Evolutionary conservation across 371 early-diverging fungal species (phyloP), one percentile per base, ranked within the genome.

Genomic region (Lichtheimia corymbifera): DNA sequence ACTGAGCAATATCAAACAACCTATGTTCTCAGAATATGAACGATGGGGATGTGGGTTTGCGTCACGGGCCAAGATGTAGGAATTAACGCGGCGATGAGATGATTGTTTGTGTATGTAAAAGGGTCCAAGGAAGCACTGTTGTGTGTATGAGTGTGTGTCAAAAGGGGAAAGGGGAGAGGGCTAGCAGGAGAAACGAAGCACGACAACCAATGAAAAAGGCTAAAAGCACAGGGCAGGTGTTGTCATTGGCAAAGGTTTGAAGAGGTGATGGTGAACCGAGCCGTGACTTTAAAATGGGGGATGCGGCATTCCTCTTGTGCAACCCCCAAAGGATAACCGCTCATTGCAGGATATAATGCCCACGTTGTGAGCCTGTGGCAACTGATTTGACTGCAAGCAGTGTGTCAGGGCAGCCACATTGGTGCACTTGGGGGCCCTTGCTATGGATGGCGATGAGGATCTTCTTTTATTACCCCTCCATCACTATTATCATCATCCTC

Each of bases 331-430:
- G 50, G 35, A 35, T 35, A 35, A 11, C 64, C 64, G 64, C 58
- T 64, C 64, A 64, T 64, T 58, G 64, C 59, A 59, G 64, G 64
- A 64, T 58, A 64, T 17, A 11, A 17, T 43, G 64, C 58, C 64
- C 64, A 64, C 64, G 64, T 64, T 64, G 44, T 64, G 40, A 27
- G 64, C 53, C 35, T 58, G 54, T 49, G 64, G 64, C 64, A 45
- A 24, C 56, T 64, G 64, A 64, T 64, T 64, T 58, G 58, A 52
- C 49, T 58, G 44, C 22, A 2, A 20, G 7, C 47, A 18, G 47
- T 47, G 47, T 47, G 47, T 47, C 22, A 22, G 47, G 47, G 47
- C 18, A 47, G 35, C 35, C 35, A 35, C 9, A 35, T 35, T 35
- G 18, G 27, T 22, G 13, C 30, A 52, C 50, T 40, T 13, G 40